Base-by-base conservation (phyloP, 495 filamentous ascomycete genomes). In the Penicillium lagena region DNA sequence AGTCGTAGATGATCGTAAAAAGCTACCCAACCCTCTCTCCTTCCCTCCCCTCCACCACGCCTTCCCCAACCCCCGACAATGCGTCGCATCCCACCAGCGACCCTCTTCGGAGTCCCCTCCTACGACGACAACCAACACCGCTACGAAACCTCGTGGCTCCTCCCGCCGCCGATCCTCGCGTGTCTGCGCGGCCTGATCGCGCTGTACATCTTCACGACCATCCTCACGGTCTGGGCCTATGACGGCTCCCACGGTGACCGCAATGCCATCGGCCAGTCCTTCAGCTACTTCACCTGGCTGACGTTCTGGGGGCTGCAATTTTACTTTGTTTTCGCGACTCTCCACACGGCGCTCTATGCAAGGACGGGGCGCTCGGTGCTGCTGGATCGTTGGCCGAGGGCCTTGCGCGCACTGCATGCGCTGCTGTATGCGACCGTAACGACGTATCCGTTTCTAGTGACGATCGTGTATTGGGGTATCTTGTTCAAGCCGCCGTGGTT, bases 301-400 rank as follows among this genome's bases (percentile, higher is more conserved):
- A 85, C 82, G 5, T 90, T 85, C 70, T 91, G 86, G 85, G 85
- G 86, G 0, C 53, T 90, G 14, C 82, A 72, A 13, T 91, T 90
- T 68, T 94, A 93, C 70, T 83, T 82, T 60, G 67, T 79, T 12
- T 64, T 81, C 44, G 65, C 79, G 0, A 67, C 79, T 4, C 37
- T 78, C 14, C 88, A 94, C 67, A 87, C 83, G 1, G 67, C 80
- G 39, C 68, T 66, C 38, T 90, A 89, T 65, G 76, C 76, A 14
- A 63, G 68, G 17, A 68, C 61, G 10, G 79, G 79, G 4, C 71
- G 73, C 36, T 62, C 63, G 7, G 62, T 84, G 3, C 70, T 85
- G 5, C 73, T 86, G 32, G 66, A 80, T 47, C 62, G 66, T 3
- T 85, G 83, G 75, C 80, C 82, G 0, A 70, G 76, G 0, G 60